These are phyloP conservation scores for Cymbidium sinense DNA, from an alignment of 106 monocot species.

Conservation along the genomic window DNA sequence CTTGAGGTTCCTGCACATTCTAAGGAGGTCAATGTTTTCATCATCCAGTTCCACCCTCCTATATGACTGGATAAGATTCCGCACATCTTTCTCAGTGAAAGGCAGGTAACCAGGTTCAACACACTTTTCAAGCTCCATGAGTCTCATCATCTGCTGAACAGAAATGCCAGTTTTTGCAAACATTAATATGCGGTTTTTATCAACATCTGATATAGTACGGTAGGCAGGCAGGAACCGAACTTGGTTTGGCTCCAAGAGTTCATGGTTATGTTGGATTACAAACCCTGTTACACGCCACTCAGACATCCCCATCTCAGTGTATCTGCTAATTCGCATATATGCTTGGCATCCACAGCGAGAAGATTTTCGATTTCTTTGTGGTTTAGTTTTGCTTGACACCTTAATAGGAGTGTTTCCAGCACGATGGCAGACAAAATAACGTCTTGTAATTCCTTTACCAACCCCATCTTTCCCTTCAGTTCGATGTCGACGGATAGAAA, in stretches of 20 bases:
- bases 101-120: slow-evolving; percentile 66
- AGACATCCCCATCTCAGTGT: slow-evolving; percentile 21
- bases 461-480: slow-evolving; percentile 85
- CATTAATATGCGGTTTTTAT: slow-evolving; percentile 73
- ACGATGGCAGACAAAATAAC: slow-evolving; percentile 86
- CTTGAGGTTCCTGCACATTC: slow-evolving; percentile 66
- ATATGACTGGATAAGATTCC: slow-evolving; percentile 70
- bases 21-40: slow-evolving; percentile 56
- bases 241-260: slow-evolving; percentile 69
- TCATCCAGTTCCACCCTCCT: slow-evolving; percentile 64
- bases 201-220: slow-evolving; percentile 51
- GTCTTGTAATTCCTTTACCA: slow-evolving; percentile 67
- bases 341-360: slow-evolving; percentile 86
- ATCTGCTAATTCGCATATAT: slow-evolving; percentile 70
- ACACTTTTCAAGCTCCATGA: slow-evolving; percentile 76
- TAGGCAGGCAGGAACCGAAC: slow-evolving; percentile 85
- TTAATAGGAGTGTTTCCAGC: slow-evolving; percentile 75
- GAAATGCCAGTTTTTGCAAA: slow-evolving; percentile 81
- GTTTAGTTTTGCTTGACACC: slow-evolving; percentile 39
- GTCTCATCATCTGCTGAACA: slow-evolving; percentile 83
- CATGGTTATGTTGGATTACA: slow-evolving; percentile 76
- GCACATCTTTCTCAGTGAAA: slow-evolving; percentile 90
- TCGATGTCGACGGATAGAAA: slow-evolving; percentile 79
- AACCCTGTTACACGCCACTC: slow-evolving; percentile 90
- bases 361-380: slow-evolving; percentile 76